A percentile compares a stretch with the other conserved stretches of the same genome.
These are phyloP conservation scores for Miamiensis avidus DNA, from an alignment of 169 alveolate genomes.

Conservation along the genomic window DNA sequence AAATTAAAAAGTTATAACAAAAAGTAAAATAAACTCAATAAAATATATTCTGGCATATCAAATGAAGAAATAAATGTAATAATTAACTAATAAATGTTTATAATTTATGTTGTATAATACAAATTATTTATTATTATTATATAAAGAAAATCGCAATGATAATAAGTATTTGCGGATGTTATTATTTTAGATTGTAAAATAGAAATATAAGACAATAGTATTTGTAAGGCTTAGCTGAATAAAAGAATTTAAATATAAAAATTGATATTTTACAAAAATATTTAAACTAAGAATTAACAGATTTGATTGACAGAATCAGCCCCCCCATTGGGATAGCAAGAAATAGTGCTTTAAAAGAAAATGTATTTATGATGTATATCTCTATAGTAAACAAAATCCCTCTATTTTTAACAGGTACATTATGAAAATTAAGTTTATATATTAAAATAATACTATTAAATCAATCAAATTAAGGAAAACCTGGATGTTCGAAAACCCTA, in stretches of 20 bases:
- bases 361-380: slow-evolving; percentile 37
- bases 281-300: slow-evolving; percentile 1
- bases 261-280: background rate
- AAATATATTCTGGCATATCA: background rate
- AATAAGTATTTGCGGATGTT: background rate
- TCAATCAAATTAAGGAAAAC: no score
- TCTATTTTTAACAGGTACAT: slow-evolving; percentile 32
- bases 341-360: slow-evolving; percentile 33
- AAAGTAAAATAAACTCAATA: background rate
- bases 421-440: no score
- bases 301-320: background rate
- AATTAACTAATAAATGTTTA: no score
- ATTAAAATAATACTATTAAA: no score
- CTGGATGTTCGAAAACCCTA: slow-evolving; percentile 48
- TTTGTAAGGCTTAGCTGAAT: background rate
- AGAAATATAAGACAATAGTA: background rate
- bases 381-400: slow-evolving; percentile 47
- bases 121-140: no score
- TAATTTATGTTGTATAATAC: no score
- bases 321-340: background rate
- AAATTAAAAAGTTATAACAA: background rate
- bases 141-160: background rate
- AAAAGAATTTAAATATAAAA: background rate
- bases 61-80: no score
- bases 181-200: background rate